phyloP scores from a whole-genome alignment of 2,329 filamentous ascomycete species.

The Alternaria sp. region DNA sequence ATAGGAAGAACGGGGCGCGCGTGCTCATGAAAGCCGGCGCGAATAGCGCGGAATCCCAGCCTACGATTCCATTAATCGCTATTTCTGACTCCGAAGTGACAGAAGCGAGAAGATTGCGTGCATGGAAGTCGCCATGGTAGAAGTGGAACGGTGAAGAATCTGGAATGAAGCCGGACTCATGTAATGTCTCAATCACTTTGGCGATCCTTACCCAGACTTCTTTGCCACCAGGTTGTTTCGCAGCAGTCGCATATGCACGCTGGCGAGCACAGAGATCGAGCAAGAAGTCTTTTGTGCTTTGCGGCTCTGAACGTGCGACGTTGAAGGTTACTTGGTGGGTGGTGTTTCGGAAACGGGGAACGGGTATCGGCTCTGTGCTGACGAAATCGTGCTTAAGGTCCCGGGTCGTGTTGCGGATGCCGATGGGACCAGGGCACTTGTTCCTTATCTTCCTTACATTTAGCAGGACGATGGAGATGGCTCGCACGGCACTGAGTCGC shows the following conservation, averaged over 20 bases:
- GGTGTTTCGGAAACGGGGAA: background rate
- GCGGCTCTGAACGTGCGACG: background rate
- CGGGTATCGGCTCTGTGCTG: background rate
- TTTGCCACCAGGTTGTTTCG: background rate
- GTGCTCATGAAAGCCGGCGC: slow-evolving; percentile 23
- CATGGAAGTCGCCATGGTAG: background rate
- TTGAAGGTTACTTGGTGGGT: background rate
- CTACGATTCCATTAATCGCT: slow-evolving; percentile 28
- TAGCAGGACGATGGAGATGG: background rate
- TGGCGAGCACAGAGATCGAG: background rate
- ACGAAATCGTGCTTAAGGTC: background rate
- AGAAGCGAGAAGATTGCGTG: background rate
- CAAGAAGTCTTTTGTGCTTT: background rate
- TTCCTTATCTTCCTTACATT: background rate
- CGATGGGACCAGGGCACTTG: background rate
- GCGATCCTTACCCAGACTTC: background rate
- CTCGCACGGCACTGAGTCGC: background rate
- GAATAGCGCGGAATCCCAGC: slow-evolving; percentile 33
- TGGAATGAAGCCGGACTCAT: background rate
- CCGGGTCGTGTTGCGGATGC: background rate
- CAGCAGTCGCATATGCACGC: background rate
- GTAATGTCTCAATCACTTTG: background rate
- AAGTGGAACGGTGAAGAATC: background rate
- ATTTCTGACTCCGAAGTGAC: background rate
- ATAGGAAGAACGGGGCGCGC: slow-evolving; percentile 26